These are phyloP conservation scores for Aspergillus indologenus DNA, from an alignment of 495 filamentous ascomycete species.

Conservation along the genomic window DNA sequence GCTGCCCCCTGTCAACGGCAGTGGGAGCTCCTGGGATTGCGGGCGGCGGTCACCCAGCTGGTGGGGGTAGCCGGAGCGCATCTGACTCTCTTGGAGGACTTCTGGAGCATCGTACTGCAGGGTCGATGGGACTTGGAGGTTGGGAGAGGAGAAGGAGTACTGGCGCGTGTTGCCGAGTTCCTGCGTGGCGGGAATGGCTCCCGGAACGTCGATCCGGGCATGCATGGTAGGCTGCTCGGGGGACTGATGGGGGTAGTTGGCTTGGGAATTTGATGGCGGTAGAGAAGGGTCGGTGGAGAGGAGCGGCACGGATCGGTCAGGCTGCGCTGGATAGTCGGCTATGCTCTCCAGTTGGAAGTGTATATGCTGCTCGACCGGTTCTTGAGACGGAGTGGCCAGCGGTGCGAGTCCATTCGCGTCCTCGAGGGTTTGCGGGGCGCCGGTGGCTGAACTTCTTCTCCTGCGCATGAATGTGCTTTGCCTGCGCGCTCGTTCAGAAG, in stretches of 20 bases:
- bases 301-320: neutral
- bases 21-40: constrained; percentile 20
- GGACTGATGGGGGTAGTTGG: neutral
- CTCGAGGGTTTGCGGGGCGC: constrained; percentile 3
- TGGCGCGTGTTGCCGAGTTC: constrained; percentile 28
- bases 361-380: neutral
- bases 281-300: neutral
- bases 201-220: constrained; percentile 9
- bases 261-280: neutral
- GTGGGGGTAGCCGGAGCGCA: neutral
- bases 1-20: constrained; percentile 5
- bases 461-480: constrained; percentile 15
- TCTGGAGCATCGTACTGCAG: constrained; percentile 21
- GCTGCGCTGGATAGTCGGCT: neutral
- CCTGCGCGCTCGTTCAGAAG: constrained; percentile 12
- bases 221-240: neutral
- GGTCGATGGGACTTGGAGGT: constrained; percentile 27
- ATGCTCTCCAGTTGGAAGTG: neutral
- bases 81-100: constrained; percentile 9
- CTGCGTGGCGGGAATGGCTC: constrained; percentile 20
- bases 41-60: constrained; percentile 15
- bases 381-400: neutral
- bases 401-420: constrained; percentile 5
- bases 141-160: constrained; percentile 42
- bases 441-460: constrained; percentile 8